Evolutionary conservation across 2,329 filamentous ascomycete genomes (phyloP).

Genomic region (Paraphaeosphaeria minitans): DNA sequence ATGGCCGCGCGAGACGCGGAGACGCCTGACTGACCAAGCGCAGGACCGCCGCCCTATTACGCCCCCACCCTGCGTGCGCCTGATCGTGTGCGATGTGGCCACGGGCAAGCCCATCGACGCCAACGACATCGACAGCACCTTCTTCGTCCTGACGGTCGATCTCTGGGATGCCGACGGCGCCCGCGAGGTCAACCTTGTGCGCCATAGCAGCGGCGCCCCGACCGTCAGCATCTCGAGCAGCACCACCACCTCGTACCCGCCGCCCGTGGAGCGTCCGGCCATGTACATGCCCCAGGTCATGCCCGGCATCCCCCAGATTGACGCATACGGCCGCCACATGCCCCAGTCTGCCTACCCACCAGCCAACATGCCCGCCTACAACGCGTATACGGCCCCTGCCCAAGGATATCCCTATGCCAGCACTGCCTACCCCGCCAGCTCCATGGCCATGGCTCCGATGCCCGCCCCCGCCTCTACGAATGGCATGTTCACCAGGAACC

Average conservation of each 20-base stretch:
- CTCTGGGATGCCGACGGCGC: slow-evolving; percentile 67
- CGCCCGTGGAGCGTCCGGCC: slow-evolving; percentile 48
- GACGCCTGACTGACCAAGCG: slow-evolving; percentile 16
- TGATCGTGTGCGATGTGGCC: slow-evolving; percentile 75
- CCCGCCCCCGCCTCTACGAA: slow-evolving; percentile 59
- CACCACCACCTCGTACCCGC: slow-evolving; percentile 76
- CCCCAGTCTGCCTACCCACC: slow-evolving; percentile 17
- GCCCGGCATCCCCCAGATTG: slow-evolving; percentile 36
- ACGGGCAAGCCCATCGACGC: slow-evolving; percentile 83
- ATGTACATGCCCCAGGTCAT: slow-evolving; percentile 27
- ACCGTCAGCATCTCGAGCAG: slow-evolving; percentile 76
- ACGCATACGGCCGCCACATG: slow-evolving; percentile 48
- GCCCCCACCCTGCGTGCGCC: slow-evolving; percentile 86
- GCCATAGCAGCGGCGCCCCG: slow-evolving; percentile 68
- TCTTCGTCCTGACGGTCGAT: slow-evolving; percentile 72
- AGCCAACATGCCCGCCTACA: slow-evolving; percentile 26
- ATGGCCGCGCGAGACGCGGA: slow-evolving; percentile 30
- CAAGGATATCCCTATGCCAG: slow-evolving; percentile 9
- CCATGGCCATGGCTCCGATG: slow-evolving; percentile 23
- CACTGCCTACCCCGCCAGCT: slow-evolving; percentile 15
- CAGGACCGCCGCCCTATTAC: slow-evolving; percentile 95
- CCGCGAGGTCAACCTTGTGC: slow-evolving; percentile 71
- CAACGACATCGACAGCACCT: slow-evolving; percentile 72
- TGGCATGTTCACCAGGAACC: slow-evolving; percentile 91
- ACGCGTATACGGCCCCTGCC: slow-evolving; percentile 16